Evolutionary conservation across 805 yeast genomes (phyloP), one percentile per base, ranked within the genome.

Genomic region (Kurtzmaniella cleridarum): DNA sequence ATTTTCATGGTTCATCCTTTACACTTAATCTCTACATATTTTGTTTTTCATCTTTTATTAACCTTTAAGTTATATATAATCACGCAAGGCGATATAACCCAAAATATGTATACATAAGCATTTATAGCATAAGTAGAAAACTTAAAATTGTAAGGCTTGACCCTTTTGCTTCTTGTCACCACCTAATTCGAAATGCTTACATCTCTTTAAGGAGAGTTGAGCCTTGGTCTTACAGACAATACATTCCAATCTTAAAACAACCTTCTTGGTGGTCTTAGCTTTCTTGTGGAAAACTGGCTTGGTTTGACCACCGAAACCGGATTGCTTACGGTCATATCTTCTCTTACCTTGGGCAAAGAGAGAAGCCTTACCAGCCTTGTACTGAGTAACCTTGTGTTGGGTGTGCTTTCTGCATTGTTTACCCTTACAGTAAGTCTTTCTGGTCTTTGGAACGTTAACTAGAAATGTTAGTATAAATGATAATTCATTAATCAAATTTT

Each of bases 111-210:
- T 20, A 20, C 24, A 20, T 20, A 20, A 20, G 24, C 24, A 20
- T 20, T 20, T 20, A 8, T 20, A 20, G 30, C 39, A 36, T 36
- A 36, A 36, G 14, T 30, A 34, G 26, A 51, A 42, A 54, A 58
- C 51, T 84, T 84, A 93, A 78, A 93, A 93, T 82, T 93, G 98
- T 76, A 93, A 84, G 75, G 98, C 98, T 79, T 88, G 96, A 76
- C 98, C 99, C 89, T 93, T 93, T 80, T 93, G 97, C 80, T 93
- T 93, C 87, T 86, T 93, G 83, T 93, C 98, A 81, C 99, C 98
- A 84, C 98, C 98, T 71, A 93, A 89, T 81, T 93, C 99, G 76
- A 93, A 93, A 81, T 93, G 98, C 93, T 93, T 93, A 84, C 98
- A 93, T 83, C 98, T 88, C 93, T 93, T 93, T 75, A 93, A 81